phyloP scores from a whole-genome alignment of 768 basidiomycete genomes.

The Asterophora parasitica region DNA sequence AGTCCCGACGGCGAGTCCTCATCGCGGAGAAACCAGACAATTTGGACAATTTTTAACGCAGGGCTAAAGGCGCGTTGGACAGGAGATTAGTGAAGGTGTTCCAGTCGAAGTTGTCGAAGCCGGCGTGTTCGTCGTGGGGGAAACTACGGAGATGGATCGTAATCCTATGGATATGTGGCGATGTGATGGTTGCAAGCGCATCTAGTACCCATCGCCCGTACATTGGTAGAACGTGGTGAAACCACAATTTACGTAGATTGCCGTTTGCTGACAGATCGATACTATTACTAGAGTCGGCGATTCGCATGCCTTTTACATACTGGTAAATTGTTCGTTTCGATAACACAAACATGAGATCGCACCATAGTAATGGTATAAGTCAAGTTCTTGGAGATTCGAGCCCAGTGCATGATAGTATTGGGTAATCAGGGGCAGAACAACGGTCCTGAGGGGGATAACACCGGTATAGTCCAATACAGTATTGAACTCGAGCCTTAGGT shows the following conservation, averaged over 20 bases:
- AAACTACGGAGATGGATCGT: not conserved
- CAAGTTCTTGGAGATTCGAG: too few relatives aligned
- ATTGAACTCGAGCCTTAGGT: slow-evolving; percentile 1
- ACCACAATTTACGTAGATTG: not conserved
- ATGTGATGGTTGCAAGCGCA: not conserved
- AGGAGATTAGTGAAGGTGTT: too few relatives aligned
- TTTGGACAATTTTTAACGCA: too few relatives aligned
- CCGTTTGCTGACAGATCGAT: not conserved
- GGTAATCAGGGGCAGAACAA: not conserved
- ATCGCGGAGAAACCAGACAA: too few relatives aligned
- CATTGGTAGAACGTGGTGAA: not conserved
- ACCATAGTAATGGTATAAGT: not conserved
- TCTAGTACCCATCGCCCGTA: not conserved
- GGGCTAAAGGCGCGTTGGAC: too few relatives aligned
- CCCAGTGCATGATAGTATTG: too few relatives aligned
- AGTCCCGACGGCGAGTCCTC: too few relatives aligned
- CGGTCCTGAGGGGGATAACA: not conserved
- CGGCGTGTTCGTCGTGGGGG: too few relatives aligned
- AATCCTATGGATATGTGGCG: not conserved
- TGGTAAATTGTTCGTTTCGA: not conserved
- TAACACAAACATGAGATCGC: not conserved
- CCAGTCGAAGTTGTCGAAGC: too few relatives aligned
- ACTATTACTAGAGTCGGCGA: too few relatives aligned
- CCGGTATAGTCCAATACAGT: not conserved
- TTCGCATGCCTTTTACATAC: too few relatives aligned